Evolutionary conservation across 306 rosid genomes (phyloP).

Genomic region (Senna tora): DNA sequence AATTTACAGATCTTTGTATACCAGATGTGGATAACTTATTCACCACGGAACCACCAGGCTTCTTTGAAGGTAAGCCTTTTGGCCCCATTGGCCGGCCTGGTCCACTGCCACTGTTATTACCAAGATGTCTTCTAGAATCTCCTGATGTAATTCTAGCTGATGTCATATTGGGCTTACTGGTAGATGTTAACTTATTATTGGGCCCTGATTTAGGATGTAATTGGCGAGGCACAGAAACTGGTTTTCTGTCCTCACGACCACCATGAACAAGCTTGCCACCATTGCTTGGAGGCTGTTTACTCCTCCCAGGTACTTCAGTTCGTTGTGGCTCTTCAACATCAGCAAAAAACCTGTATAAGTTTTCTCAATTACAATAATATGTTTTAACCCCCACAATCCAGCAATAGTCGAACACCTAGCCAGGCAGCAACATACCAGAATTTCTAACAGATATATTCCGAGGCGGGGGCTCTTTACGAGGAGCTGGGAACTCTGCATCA

Average conservation of each 20-base stretch:
- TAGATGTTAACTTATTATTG: constrained; percentile 50
- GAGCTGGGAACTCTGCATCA: constrained; percentile 66
- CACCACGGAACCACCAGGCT: constrained; percentile 45
- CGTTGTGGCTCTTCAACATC: constrained; percentile 64
- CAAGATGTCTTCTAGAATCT: constrained; percentile 66
- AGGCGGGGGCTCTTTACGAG: constrained; percentile 53
- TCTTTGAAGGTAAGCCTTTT: constrained; percentile 57
- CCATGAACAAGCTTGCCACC: constrained; percentile 45
- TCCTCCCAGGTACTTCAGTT: constrained; percentile 50
- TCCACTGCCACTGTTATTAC: constrained; percentile 56
- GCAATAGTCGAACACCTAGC: constrained; percentile 23
- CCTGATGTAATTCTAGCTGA: background rate
- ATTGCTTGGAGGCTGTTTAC: constrained; percentile 50
- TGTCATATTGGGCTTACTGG: constrained; percentile 44
- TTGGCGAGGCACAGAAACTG: constrained; percentile 46
- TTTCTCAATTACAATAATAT: constrained; percentile 50
- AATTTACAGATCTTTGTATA: constrained; percentile 27
- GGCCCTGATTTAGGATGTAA: constrained; percentile 49
- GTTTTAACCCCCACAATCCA: constrained; percentile 38
- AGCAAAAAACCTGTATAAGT: constrained; percentile 61
- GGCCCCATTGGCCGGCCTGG: constrained; percentile 60
- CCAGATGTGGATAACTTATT: constrained; percentile 55
- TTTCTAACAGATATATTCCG: constrained; percentile 41
- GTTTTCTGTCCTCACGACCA: constrained; percentile 48
- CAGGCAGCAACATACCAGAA: constrained; percentile 57